Evolutionary conservation across 2,329 filamentous ascomycete genomes (phyloP), one percentile per base, ranked within the genome.

Genomic region (Aspergillus hortae): DNA sequence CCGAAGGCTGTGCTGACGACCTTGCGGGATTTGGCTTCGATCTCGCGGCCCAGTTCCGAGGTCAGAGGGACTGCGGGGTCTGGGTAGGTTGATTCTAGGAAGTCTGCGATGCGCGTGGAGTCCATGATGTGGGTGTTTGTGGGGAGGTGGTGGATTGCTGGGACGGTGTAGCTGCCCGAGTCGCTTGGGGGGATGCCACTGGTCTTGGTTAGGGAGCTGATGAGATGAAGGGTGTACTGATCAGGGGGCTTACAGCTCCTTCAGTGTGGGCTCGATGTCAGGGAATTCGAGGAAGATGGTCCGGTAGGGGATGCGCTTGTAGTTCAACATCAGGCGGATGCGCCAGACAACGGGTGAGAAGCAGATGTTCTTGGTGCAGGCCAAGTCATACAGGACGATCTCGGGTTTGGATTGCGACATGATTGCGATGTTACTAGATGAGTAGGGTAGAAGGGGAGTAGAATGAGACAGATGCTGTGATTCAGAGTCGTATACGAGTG

Each of bases 241-340:
- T 19, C 19, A 19, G 19, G 19, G 19, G 19, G 19, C 19, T 64
- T 44, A 75, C 72, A 74, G 62, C 25, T 44, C 63, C 63, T 72
- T 70, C n/a, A 76, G 56, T 2, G 70, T 74, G 2, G 69, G 66
- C 54, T 73, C 70, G 55, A 76, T 75, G 44, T 76, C 73, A 1
- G 67, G 70, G 49, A 75, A 74, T 50, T 75, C 72, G 25, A 76
- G 65, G 47, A 74, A 76, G 49, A 73, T 45, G 6, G 72, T 75
- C 38, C 46, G 64, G 57, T 75, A 75, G 15, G 72, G 64, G 25
- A 76, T 68, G 1, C 62, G 44, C 59, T 76, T 76, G 48, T 74
- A 76, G 56, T 75, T 75, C 15, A 77, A 71, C 63, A 76, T 68
- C 17, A 76, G 60, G 49, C 74, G 72, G 56, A 74, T 74, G 46